phyloP scores from a whole-genome alignment of 2,329 filamentous ascomycete species.

The Pseudogymnoascus sp. region DNA sequence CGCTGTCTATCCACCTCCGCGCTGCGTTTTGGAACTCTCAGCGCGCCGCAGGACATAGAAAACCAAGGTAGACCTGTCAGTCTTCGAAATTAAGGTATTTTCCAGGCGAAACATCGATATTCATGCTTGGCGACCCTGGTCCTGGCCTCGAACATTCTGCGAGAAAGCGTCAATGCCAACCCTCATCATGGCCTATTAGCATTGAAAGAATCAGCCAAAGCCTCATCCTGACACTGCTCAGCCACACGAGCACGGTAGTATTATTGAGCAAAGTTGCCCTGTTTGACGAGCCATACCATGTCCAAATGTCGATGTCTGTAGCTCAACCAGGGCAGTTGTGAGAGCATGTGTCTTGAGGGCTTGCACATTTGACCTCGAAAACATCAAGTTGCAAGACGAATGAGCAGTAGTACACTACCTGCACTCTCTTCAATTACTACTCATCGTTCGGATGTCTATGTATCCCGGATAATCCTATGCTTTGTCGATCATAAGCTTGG shows the following conservation, averaged over 20 bases:
- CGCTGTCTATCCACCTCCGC: neutral
- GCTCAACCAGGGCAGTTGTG: neutral
- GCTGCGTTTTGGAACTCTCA: neutral
- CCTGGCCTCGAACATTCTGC: neutral
- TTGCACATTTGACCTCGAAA: neutral
- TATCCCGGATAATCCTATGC: neutral
- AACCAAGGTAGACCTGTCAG: neutral
- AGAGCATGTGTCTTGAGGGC: neutral
- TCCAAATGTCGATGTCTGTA: neutral
- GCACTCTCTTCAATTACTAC: neutral
- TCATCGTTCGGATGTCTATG: neutral
- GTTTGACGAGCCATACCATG: neutral
- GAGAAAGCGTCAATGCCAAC: neutral
- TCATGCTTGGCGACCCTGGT: slow-evolving; percentile 2
- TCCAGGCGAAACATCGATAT: neutral
- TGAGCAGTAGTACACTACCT: neutral
- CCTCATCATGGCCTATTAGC: neutral
- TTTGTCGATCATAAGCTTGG: neutral
- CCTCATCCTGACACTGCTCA: neutral
- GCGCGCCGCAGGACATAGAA: neutral
- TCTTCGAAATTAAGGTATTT: neutral
- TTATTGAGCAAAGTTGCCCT: too few relatives aligned
- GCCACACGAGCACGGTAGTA: neutral
- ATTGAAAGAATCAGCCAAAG: neutral
- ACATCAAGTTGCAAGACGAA: neutral